A percentile compares a stretch with the other conserved stretches of the same genome.
phyloP scores from a whole-genome alignment of 1,139 yeast genomes.

The Yamadazyma aaseri region DNA sequence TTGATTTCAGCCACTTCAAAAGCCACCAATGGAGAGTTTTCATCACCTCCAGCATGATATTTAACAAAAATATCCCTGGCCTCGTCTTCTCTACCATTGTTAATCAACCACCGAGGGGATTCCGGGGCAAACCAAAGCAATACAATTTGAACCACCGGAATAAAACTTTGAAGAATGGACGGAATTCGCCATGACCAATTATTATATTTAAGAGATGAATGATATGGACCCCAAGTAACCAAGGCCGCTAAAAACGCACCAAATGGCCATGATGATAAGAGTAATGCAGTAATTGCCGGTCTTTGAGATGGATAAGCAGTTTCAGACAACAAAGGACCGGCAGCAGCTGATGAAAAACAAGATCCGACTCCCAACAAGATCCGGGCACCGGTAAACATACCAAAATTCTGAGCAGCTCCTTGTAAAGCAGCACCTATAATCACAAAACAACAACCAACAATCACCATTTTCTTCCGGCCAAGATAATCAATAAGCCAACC shows the following conservation, averaged over 20 bases:
- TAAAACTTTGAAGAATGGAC: conserved; percentile 39
- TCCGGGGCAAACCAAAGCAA: conserved; percentile 34
- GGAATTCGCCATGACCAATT: conserved; percentile 42
- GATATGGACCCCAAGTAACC: conserved; percentile 14
- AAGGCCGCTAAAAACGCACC: conserved; percentile 18
- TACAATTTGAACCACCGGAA: conserved; percentile 23
- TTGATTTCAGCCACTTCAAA: conserved; percentile 39
- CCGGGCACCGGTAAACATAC: conserved; percentile 41
- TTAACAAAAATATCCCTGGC: conserved; percentile 45
- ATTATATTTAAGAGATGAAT: conserved; percentile 7
- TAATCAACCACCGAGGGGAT: conserved; percentile 45
- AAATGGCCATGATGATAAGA: conserved; percentile 15
- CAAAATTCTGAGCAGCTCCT: conserved; percentile 31
- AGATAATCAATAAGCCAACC: conserved; percentile 32
- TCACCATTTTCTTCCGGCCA: conserved; percentile 41
- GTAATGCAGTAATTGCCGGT: conserved; percentile 16
- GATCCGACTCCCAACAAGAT: conserved; percentile 40
- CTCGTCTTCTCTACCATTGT: conserved; percentile 42
- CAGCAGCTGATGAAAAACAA: conserved; percentile 23
- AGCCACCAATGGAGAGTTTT: conserved; percentile 20
- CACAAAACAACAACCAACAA: conserved; percentile 32
- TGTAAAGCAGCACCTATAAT: conserved; percentile 42
- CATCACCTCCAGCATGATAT: conserved; percentile 18
- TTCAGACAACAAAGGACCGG: conserved; percentile 33
- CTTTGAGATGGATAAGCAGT: conserved; percentile 19